Evolutionary conservation across 176 grass and related monocot genomes (phyloP), one percentile per base, ranked within the genome.

Genomic region (Tillandsia fasciculata): DNA sequence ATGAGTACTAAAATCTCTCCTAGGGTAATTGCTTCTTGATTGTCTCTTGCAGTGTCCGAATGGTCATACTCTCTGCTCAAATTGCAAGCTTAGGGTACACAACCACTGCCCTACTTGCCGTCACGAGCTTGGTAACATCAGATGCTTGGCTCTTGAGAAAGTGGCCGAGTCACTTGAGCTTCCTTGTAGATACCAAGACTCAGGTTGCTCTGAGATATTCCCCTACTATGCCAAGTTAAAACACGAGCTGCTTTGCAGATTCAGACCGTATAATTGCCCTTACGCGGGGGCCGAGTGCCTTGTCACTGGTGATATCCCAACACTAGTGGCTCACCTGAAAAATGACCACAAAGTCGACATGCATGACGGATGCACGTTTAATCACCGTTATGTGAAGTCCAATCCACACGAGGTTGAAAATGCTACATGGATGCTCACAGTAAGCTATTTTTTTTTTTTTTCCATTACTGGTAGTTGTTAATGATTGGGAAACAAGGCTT

Each of bases 391-490:
- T 11, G 74, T 76, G 18, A 68, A 76, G 52, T n/a, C 74, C 2
- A 58, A 76, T n/a, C 74, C 74, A 15, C 51, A 67, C 53, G 74
- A 76, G 23, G 74, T 76, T 18, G 74, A 76, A 56, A 76, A 76
- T 42, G 73, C 73, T 0, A 76, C 73, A 8, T 76, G 73, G 73
- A 76, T 76, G 74, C 74, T 76, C 74, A 76, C 74, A 10, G 74
- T 76, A 76, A 76, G 73, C n/a, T 54, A 12, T 24, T 64, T 64
- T 20, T 0, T 20, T 20, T 20, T 20, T 20, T 64, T 58, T 58
- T 8, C 15, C 12, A 17, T 15, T 8, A 59, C 9, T 9, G 15
- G 15, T 59, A 59, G 15, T 20, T 42, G 4, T 42, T 42, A 42
- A 42, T 42, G 33, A 42, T 42, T 42, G 5, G 33, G 33, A 42